These are phyloP conservation scores for Fragosphaeria purpurea DNA, from an alignment of 2,329 filamentous ascomycete genomes.

Conservation along the genomic window DNA sequence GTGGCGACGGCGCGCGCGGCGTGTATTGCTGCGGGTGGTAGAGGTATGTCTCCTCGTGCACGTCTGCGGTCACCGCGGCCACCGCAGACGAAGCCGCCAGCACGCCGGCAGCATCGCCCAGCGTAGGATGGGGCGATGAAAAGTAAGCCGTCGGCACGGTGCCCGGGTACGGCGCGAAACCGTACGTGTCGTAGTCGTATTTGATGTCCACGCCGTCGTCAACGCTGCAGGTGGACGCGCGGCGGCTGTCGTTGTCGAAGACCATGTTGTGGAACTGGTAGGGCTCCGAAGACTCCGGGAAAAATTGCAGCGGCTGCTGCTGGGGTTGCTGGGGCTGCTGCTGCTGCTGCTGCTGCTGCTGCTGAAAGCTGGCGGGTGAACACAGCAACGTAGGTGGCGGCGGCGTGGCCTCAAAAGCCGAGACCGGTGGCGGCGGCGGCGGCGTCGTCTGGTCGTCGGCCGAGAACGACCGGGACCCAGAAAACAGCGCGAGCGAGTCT, in stretches of 20 bases:
- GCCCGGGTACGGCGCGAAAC: conserved; percentile 76
- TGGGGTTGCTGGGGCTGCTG: conserved; percentile 26
- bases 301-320: too few relatives aligned
- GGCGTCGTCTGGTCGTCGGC: conserved; percentile 20
- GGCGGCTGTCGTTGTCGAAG: conserved; percentile 29
- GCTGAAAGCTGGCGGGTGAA: conserved; percentile 50
- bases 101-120: too few relatives aligned
- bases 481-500: conserved; percentile 34
- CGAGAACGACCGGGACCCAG: conserved; percentile 28
- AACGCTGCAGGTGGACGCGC: conserved; percentile 57
- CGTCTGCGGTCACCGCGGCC: neutral
- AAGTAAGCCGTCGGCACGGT: conserved; percentile 38
- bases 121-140: conserved; percentile 16
- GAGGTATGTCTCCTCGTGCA: conserved; percentile 33
- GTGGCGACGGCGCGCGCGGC: conserved; percentile 36
- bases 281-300: too few relatives aligned
- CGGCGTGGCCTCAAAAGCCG: conserved; percentile 16
- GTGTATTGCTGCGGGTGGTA: conserved; percentile 35
- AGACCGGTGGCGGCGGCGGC: conserved; percentile 22
- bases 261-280: too few relatives aligned
- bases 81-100: conserved; percentile 7
- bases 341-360: conserved; percentile 30
- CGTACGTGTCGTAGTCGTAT: conserved; percentile 47
- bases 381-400: conserved; percentile 48
- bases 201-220: conserved; percentile 39